phyloP scores from a whole-genome alignment of 441 rosid species.

The Arabidopsis lyrata region DNA sequence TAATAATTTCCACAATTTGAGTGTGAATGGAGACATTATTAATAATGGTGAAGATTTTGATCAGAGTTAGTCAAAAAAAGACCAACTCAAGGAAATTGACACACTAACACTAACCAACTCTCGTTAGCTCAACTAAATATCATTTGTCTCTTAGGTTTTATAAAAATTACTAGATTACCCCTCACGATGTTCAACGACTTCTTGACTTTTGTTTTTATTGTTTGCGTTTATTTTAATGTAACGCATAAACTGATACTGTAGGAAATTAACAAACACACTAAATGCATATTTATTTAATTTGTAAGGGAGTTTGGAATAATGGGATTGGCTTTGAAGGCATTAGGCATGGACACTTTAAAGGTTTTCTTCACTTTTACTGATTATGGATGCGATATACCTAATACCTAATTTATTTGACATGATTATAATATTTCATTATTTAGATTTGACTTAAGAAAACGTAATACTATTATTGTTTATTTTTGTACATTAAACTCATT shows the following conservation, averaged over 20 bases:
- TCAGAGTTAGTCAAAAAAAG: slow-evolving; percentile 19
- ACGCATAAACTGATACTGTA: slow-evolving; percentile 8
- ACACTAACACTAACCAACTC: slow-evolving; percentile 30
- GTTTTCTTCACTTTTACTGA: neutral
- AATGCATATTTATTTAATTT: slow-evolving; percentile 3
- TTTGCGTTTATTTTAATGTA: slow-evolving; percentile 34
- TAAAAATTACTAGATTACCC: slow-evolving; percentile 6
- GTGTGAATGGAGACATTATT: slow-evolving; percentile 15
- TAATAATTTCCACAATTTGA: slow-evolving; percentile 18
- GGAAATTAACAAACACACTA: slow-evolving; percentile 14
- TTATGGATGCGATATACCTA: slow-evolving; percentile 36
- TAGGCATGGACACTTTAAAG: neutral
- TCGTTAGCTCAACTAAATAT: slow-evolving; percentile 41
- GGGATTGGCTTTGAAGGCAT: slow-evolving; percentile 24
- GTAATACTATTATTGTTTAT: neutral
- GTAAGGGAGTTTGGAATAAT: slow-evolving; percentile 8
- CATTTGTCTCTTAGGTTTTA: slow-evolving; percentile 7
- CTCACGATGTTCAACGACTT: slow-evolving; percentile 34
- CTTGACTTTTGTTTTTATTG: slow-evolving; percentile 13
- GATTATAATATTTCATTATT: slow-evolving; percentile 12
- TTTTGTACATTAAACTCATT: neutral
- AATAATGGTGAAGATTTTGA: neutral
- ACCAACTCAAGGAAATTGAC: slow-evolving; percentile 24
- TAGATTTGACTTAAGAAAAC: slow-evolving; percentile 29
- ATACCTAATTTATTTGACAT: slow-evolving; percentile 40